phyloP scores from a whole-genome alignment of 1,284 basidiomycete genomes.

The Apiotrichum mycotoxinovorans region DNA sequence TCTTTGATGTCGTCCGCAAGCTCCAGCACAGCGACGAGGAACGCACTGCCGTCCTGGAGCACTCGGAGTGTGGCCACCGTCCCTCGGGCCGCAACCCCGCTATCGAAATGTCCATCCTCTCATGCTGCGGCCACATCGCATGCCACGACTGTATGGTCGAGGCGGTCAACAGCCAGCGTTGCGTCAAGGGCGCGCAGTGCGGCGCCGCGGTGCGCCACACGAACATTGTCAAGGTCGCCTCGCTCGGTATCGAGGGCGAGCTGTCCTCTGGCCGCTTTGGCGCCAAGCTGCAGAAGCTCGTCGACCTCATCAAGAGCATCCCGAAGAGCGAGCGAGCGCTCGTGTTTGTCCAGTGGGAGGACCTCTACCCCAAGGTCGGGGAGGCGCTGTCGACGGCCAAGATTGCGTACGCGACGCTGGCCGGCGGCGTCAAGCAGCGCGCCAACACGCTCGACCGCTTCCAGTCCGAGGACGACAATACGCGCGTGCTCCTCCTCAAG shows the following conservation, averaged over 20 bases:
- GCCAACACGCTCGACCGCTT: conserved; percentile 78
- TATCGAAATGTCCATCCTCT: conserved; percentile 73
- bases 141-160: conserved; percentile 68
- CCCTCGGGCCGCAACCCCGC: conserved; percentile 53
- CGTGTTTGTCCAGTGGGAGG: conserved; percentile 90
- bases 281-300: conserved; percentile 79
- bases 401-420: conserved; percentile 75
- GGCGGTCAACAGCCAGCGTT: conserved; percentile 73
- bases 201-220: conserved; percentile 64
- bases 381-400: conserved; percentile 71
- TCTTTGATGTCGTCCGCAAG: conserved; percentile 84
- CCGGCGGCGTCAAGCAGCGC: conserved; percentile 69
- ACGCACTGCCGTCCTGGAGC: conserved; percentile 35
- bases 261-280: conserved; percentile 75
- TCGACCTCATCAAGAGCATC: conserved; percentile 75
- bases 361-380: conserved; percentile 82
- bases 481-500: conserved; percentile 77
- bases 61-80: conserved; percentile 46
- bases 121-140: conserved; percentile 84
- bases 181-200: conserved; percentile 68
- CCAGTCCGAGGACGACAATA: conserved; percentile 60
- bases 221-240: conserved; percentile 80
- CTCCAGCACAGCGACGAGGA: conserved; percentile 69
- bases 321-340: conserved; percentile 75
- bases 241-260: conserved; percentile 78